Base-by-base conservation (phyloP, 306 rosid species). In the Sindora glabra region DNA sequence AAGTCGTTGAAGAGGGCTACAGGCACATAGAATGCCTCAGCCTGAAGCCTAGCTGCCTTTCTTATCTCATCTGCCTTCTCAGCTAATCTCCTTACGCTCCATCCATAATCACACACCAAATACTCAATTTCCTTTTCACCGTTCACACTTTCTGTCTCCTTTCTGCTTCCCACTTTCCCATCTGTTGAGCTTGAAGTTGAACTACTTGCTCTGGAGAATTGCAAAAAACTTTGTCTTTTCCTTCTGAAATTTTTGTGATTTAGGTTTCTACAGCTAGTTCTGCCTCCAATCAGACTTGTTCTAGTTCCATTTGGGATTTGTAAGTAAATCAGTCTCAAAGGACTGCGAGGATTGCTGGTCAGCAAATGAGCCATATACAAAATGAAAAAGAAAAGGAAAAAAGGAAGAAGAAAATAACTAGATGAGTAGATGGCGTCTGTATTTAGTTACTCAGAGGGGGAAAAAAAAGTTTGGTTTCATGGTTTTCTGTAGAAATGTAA, bases 1-100 rank as follows among this genome's bases (percentile, higher is more conserved):
- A 86, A 32, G 48, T 74, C 59, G 17, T 90, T 70, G 75, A 90
- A 86, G 68, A 90, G 75, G 53, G 73, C 53, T 2, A 73, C 60
- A 41, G 97, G 92, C 37, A 63, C 84, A 68, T 90, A 83, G 27
- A 90, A 90, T 37, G 95, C 95, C 74, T 84, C 77, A 24, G 97
- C 94, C 58, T 86, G 97, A 72, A 86, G 69, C 3, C 34, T 62
- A 48, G 95, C 82, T 4, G 82, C 94, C n/a, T 44, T 55, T 26
- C 55, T 76, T n/a, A 84, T 74, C 81, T 90, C 97, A 56, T 84
- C 89, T 15, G 62, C 61, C 24, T 71, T 81, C 68, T 65, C 66
- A 23, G 61, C 66, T 14, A 90, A 71, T 54, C 79, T 80, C 48
- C 90, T 90, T 5, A 86, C 86, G 56, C 63, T 82, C 97, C 97